phyloP scores from a whole-genome alignment of 2,329 filamentous ascomycete genomes.

The Xylariaceae sp. region DNA sequence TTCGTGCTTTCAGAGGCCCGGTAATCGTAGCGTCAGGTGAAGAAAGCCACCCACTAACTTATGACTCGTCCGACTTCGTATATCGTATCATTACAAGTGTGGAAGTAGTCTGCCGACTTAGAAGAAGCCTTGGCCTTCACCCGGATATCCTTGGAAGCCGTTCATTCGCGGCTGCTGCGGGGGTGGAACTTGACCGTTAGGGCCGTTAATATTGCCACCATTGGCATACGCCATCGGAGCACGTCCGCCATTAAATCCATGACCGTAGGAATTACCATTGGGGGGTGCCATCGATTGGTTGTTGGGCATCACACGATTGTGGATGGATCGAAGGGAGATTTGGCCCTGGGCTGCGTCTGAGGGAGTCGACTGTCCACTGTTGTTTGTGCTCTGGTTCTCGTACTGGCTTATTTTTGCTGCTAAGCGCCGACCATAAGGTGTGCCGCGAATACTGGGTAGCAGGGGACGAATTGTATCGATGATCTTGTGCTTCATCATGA shows the following conservation, averaged over 20 bases:
- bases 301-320: constrained; percentile 39
- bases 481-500: constrained; percentile 66
- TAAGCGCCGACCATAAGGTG: constrained; percentile 91
- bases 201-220: constrained; percentile 27
- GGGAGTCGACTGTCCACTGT: constrained; percentile 47
- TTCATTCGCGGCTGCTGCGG: constrained; percentile 27
- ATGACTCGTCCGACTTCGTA: constrained; percentile 23
- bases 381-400: constrained; percentile 42
- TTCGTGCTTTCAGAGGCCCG: constrained; percentile 25
- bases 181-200: constrained; percentile 16
- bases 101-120: constrained; percentile 15
- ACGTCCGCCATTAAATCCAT: constrained; percentile 25
- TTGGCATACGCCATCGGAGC: constrained; percentile 32
- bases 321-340: constrained; percentile 42
- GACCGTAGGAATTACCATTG: constrained; percentile 20
- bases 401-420: constrained; percentile 75
- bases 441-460: constrained; percentile 78
- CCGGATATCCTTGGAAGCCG: constrained; percentile 24
- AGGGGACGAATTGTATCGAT: constrained; percentile 84
- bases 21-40: constrained; percentile 16
- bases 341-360: constrained; percentile 52
- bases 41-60: constrained; percentile 15
- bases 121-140: constrained; percentile 23
- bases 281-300: constrained; percentile 30
- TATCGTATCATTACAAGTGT: constrained; percentile 28